Conservation (phyloP, 1,139 yeast species). For the Blastobotrys indianensis region DNA sequence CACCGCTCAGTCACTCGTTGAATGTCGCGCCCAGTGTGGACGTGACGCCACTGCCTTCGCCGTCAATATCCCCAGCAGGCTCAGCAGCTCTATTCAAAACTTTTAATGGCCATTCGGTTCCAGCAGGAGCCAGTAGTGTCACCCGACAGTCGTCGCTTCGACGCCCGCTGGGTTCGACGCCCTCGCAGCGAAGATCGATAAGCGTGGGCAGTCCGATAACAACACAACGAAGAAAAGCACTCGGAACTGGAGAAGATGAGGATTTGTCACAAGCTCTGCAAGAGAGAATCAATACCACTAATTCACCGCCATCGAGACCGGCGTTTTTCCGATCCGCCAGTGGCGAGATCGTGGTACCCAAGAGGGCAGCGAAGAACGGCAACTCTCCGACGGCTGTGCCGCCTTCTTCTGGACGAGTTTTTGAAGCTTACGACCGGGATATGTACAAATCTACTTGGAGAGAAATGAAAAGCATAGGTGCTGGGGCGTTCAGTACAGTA, state of each 20-base stretch:
- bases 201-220: background rate
- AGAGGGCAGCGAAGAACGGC: too few relatives aligned
- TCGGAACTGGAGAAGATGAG: too few relatives aligned
- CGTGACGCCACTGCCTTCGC: slow-evolving; percentile 10
- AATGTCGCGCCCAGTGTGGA: background rate
- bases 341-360: too few relatives aligned
- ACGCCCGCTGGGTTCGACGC: background rate
- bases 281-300: too few relatives aligned
- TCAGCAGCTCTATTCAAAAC: slow-evolving; percentile 6
- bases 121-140: slow-evolving; percentile 3
- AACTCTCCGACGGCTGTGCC: too few relatives aligned
- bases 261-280: too few relatives aligned
- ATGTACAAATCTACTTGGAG: slow-evolving; percentile 31
- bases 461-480: slow-evolving; percentile 33
- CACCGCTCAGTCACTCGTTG: background rate
- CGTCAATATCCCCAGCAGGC: slow-evolving; percentile 11
- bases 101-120: slow-evolving; percentile 7
- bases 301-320: too few relatives aligned
- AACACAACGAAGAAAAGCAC: too few relatives aligned
- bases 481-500: slow-evolving; percentile 38
- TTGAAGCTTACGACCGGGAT: slow-evolving; percentile 27
- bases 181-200: background rate
- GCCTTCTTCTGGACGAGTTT: slow-evolving; percentile 12
- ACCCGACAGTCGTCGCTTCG: slow-evolving; percentile 3
- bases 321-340: too few relatives aligned